Conservation (phyloP, 1,284 basidiomycete genomes). For the Serendipita sp. region DNA sequence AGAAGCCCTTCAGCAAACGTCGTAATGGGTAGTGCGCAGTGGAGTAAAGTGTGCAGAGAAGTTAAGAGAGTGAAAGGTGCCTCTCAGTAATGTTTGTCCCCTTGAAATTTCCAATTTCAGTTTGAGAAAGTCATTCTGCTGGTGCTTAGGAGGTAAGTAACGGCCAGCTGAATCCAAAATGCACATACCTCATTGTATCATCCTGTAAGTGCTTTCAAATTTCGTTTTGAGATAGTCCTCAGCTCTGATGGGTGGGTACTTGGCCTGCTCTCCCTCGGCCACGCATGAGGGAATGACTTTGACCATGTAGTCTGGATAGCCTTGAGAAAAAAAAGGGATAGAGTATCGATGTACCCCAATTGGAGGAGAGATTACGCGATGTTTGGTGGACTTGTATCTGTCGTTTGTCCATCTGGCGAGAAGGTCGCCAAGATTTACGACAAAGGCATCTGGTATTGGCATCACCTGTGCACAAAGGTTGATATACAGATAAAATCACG, state of each 20-base stretch:
- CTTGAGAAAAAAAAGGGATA: neutral
- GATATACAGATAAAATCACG: neutral
- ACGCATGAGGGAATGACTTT: neutral
- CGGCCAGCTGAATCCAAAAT: too few species aligned
- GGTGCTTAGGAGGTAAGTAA: too few species aligned
- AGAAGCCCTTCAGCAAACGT: too few species aligned
- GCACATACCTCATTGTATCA: neutral
- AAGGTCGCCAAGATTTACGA: neutral
- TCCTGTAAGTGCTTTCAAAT: conserved; percentile 1
- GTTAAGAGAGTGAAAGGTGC: too few species aligned
- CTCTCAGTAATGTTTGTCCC: too few species aligned
- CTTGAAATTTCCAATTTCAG: too few species aligned
- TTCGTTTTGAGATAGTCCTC: conserved; percentile 2
- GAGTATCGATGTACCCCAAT: neutral
- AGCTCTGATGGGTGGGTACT: conserved; percentile 1
- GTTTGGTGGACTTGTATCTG: neutral
- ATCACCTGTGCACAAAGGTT: neutral
- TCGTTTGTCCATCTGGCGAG: neutral
- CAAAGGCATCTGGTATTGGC: neutral
- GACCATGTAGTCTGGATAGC: neutral
- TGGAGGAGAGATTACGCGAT: neutral
- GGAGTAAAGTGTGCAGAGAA: too few species aligned
- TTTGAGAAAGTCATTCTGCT: too few species aligned
- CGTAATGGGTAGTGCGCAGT: too few species aligned
- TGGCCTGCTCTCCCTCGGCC: neutral